Percentiles rank a stretch among this genome's conserved stretches.
Evolutionary conservation across 345 rosid species (phyloP).

Genomic region (Gossypium turneri): DNA sequence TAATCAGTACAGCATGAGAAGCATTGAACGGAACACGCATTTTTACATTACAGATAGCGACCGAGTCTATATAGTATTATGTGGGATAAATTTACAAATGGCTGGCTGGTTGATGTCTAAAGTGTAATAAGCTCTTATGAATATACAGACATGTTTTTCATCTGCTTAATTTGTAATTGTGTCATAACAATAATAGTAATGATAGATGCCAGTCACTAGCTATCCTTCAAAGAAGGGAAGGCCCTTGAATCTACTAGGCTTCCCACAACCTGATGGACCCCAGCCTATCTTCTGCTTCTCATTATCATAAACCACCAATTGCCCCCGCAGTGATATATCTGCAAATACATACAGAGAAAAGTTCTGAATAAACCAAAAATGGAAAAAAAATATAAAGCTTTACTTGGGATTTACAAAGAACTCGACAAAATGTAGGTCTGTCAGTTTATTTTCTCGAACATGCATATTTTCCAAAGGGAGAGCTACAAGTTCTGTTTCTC

Average conservation of each 20-base stretch:
- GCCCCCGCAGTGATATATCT: slow-evolving; percentile 78
- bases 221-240: slow-evolving; percentile 33
- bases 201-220: not conserved
- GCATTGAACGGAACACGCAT: too few species aligned
- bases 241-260: slow-evolving; percentile 34
- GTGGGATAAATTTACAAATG: too few species aligned
- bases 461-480: not conserved
- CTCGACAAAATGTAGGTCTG: not conserved
- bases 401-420: not conserved
- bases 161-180: too few species aligned
- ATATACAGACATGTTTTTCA: too few species aligned
- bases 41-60: too few species aligned
- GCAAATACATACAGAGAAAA: slow-evolving; percentile 7
- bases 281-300: slow-evolving; percentile 72
- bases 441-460: not conserved
- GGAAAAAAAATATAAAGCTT: not conserved
- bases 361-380: not conserved
- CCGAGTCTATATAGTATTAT: too few species aligned
- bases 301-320: slow-evolving; percentile 71
- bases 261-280: slow-evolving; percentile 52
- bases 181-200: too few species aligned
- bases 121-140: too few species aligned
- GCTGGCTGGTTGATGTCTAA: too few species aligned
- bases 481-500: too few species aligned
- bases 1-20: too few species aligned